Evolutionary conservation across 2,329 filamentous ascomycete genomes (phyloP), one percentile per base, ranked within the genome.

Genomic region (Aspergillus novoparasiticus): DNA sequence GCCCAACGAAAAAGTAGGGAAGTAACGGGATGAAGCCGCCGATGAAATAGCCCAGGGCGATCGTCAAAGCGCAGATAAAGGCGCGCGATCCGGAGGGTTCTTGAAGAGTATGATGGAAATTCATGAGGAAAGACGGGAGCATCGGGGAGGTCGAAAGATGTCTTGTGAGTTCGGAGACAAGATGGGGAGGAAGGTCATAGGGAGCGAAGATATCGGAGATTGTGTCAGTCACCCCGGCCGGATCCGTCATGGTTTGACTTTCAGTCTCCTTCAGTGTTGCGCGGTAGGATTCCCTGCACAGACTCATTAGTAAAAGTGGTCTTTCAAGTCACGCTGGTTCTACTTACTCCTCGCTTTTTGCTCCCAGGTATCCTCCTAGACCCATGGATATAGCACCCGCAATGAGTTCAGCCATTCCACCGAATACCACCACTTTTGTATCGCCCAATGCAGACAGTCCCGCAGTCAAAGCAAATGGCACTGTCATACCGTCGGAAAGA

Each of bases 361-460:
- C 89, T 10, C 89, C 90, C 1, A 93, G 82, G 73, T 90, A 93
- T 8, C 88, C 90, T 28, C 90, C 90, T 6, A 93, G 81, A 1
- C 90, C 90, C 91, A 93, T 93, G 59, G 86, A 90, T 68, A 93
- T 92, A 68, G 89, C 87, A 21, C 91, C 90, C 0, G 89, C 89
- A 73, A 91, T 90, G 56, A 93, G 83, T 80, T 93, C 90, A 5
- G 90, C 90, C 34, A 92, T 81, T 8, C 90, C 90, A 58, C 89
- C 90, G 66, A 90, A 87, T 63, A 94, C 86, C 67, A 90, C 88
- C 4, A 90, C 84, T 56, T 83, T 85, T 36, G 87, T 88, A 73
- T 86, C 83, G n/a, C 88, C 88, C 53, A 90, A 80, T 2, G 79
- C 80, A 9, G 75, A 79, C 58, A 94, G 82, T 16, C 91, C 91